Percentiles rank a stretch among this genome's conserved stretches.
phyloP scores from a whole-genome alignment of 768 basidiomycete species.

The Rhodocollybia butyracea region DNA sequence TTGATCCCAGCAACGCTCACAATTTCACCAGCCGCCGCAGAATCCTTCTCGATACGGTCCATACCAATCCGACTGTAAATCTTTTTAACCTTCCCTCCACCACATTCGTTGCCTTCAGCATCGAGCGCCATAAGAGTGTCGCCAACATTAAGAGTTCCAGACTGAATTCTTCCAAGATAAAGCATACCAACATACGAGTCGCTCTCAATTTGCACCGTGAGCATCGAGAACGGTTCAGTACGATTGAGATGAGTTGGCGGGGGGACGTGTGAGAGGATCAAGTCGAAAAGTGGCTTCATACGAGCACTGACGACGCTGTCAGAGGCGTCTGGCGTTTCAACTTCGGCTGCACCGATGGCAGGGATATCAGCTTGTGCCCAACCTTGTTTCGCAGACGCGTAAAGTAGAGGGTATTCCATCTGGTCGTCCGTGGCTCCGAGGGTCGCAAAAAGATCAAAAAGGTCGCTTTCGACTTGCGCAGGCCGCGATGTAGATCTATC shows the following conservation, averaged over 20 bases:
- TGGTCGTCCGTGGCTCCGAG: slow-evolving; percentile 50
- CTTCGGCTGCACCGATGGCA: slow-evolving; percentile 6
- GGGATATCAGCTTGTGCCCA: slow-evolving; percentile 37
- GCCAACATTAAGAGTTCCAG: slow-evolving; percentile 35
- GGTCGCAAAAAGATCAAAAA: slow-evolving; percentile 49
- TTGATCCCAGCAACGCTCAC: slow-evolving; percentile 46
- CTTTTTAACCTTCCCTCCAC: slow-evolving; percentile 49
- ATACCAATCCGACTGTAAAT: slow-evolving; percentile 36
- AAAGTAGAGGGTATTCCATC: slow-evolving; percentile 48
- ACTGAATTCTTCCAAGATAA: slow-evolving; percentile 45
- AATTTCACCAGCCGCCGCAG: slow-evolving; percentile 47
- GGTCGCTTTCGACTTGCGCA: slow-evolving; percentile 45
- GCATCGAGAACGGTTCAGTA: slow-evolving; percentile 44
- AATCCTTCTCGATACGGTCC: slow-evolving; percentile 39
- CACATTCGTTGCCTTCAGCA: slow-evolving; percentile 40
- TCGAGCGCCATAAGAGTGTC: slow-evolving; percentile 39
- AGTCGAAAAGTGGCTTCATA: slow-evolving; percentile 45
- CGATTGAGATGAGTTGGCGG: slow-evolving; percentile 35
- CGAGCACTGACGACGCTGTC: slow-evolving; percentile 9
- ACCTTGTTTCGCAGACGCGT: slow-evolving; percentile 49
- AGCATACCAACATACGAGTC: slow-evolving; percentile 49
- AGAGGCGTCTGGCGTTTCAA: slow-evolving; percentile 9
- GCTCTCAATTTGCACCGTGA: slow-evolving; percentile 48
- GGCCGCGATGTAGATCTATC: slow-evolving; percentile 42
- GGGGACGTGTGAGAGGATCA: slow-evolving; percentile 43